phyloP scores from a whole-genome alignment of 345 rosid species.

The Arabidopsis arenosa region DNA sequence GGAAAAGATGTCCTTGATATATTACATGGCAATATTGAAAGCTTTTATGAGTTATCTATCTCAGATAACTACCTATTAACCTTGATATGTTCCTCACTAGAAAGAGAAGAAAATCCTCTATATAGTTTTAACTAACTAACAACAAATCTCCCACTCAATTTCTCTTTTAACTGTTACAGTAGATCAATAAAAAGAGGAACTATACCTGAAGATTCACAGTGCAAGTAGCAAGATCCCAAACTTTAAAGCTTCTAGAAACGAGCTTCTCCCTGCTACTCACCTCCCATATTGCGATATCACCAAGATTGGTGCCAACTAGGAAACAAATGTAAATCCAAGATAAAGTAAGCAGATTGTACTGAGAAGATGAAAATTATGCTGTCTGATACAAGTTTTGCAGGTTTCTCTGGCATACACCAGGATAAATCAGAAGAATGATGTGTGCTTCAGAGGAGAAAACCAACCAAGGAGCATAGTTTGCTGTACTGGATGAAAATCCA shows the following conservation, averaged over 20 bases:
- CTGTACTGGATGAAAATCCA: slow-evolving; percentile 80
- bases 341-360: slow-evolving; percentile 35
- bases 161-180: slow-evolving; percentile 11
- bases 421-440: slow-evolving; percentile 6
- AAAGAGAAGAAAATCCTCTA: slow-evolving; percentile 17
- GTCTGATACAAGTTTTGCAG: slow-evolving; percentile 21
- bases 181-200: slow-evolving; percentile 22
- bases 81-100: slow-evolving; percentile 19
- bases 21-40: slow-evolving; percentile 22
- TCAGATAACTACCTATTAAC: slow-evolving; percentile 28
- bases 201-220: slow-evolving; percentile 47
- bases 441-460: slow-evolving; percentile 16
- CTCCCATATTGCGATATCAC: slow-evolving; percentile 72
- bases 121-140: neutral
- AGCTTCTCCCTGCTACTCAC: slow-evolving; percentile 56
- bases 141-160: neutral
- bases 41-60: slow-evolving; percentile 22
- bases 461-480: slow-evolving; percentile 76
- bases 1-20: slow-evolving; percentile 8
- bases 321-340: slow-evolving; percentile 30
- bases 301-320: slow-evolving; percentile 67
- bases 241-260: slow-evolving; percentile 60
- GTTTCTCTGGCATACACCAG: slow-evolving; percentile 6
- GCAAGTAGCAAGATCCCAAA: slow-evolving; percentile 69
- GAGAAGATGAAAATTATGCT: slow-evolving; percentile 25